These are phyloP conservation scores for Collybiopsis luxurians DNA, from an alignment of 768 basidiomycete genomes.

Conservation along the genomic window DNA sequence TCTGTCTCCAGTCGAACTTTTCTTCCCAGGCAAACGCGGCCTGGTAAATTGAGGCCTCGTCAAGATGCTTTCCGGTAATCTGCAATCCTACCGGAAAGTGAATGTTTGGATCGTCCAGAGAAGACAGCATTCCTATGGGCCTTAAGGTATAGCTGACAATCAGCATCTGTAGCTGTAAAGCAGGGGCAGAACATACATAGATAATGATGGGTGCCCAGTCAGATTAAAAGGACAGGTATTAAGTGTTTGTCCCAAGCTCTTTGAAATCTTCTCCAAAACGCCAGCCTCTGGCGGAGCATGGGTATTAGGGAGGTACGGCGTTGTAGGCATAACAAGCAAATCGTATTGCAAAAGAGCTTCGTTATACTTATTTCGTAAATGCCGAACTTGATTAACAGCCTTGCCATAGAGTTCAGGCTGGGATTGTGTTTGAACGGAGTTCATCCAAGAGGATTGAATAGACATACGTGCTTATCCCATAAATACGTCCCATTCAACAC, in stretches of 20 bases:
- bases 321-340: constrained; percentile 8
- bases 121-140: constrained; percentile 6
- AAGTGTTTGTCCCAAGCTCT: constrained; percentile 1
- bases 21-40: constrained; percentile 5
- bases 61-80: constrained; percentile 3
- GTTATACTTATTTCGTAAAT: constrained; percentile 1
- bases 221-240: constrained; percentile 8
- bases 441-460: not conserved
- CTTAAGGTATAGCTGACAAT: not conserved
- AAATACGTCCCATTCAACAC: constrained; percentile 6
- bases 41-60: not conserved
- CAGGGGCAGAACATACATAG: not conserved
- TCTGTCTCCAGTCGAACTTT: not conserved
- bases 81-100: constrained; percentile 5
- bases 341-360: not conserved
- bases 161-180: not conserved
- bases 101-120: constrained; percentile 1
- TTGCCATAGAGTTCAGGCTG: constrained; percentile 8
- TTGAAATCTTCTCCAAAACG: constrained; percentile 1
- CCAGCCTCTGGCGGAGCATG: not conserved
- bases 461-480: not conserved
- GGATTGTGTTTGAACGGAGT: not conserved
- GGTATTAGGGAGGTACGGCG: constrained; percentile 3
- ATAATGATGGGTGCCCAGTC: not conserved
- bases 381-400: not conserved